phyloP scores from a whole-genome alignment of 2,329 filamentous ascomycete species.

The Anisogramma anomala region DNA sequence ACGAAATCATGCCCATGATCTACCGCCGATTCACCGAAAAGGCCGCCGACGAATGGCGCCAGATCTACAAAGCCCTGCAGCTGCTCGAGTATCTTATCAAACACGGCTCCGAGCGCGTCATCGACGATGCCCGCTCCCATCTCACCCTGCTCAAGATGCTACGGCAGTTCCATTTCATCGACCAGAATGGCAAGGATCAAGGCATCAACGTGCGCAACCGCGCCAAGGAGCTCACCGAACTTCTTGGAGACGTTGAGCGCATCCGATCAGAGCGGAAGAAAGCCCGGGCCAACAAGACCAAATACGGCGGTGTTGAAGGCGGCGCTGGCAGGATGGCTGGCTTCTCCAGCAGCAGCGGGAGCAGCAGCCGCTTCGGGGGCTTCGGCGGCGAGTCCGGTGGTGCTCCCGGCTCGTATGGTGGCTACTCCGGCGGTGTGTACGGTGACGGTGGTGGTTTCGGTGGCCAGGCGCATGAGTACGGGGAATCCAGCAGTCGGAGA shows the following conservation, averaged over 20 bases:
- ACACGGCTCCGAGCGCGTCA: constrained; percentile 92
- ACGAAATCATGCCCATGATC: constrained; percentile 99
- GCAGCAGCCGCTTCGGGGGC: constrained; percentile 61
- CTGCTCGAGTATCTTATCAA: constrained; percentile 92
- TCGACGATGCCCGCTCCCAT: constrained; percentile 92
- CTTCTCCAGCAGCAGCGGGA: constrained; percentile 30
- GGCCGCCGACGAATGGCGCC: constrained; percentile 93
- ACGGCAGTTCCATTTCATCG: constrained; percentile 93
- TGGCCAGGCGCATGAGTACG: constrained; percentile 61
- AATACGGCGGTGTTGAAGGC: constrained; percentile 90
- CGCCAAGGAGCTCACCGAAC: constrained; percentile 86
- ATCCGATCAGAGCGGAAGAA: constrained; percentile 82
- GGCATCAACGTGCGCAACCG: constrained; percentile 95
- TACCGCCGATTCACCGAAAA: constrained; percentile 99
- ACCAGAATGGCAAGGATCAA: constrained; percentile 94
- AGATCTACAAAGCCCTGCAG: constrained; percentile 98
- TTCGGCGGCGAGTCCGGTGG: constrained; percentile 80
- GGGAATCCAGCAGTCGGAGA: constrained; percentile 47
- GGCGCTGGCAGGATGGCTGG: constrained; percentile 52
- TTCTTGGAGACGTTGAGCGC: constrained; percentile 83
- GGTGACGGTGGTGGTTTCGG: constrained; percentile 94
- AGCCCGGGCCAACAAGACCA: constrained; percentile 77
- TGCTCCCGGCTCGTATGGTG: constrained; percentile 48
- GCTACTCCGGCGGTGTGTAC: constrained; percentile 64
- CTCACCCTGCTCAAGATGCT: constrained; percentile 96